phyloP scores from a whole-genome alignment of 2,329 filamentous ascomycete genomes.

The Diaporthe australafricana region DNA sequence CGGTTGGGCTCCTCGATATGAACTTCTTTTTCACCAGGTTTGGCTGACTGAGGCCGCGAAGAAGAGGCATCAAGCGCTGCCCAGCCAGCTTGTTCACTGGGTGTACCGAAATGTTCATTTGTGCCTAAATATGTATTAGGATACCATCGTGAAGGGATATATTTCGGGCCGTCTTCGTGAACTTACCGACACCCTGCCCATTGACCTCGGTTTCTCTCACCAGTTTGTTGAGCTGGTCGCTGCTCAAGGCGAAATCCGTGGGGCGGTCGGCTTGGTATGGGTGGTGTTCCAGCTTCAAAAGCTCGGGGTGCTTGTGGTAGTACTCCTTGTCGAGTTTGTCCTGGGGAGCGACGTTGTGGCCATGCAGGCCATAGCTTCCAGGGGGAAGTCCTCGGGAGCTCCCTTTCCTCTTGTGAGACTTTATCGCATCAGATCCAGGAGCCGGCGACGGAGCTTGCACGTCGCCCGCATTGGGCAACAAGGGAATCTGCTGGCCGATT shows the following conservation, averaged over 20 bases:
- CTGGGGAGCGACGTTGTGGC: constrained; percentile 80
- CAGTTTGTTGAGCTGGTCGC: constrained; percentile 89
- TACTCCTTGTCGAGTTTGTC: constrained; percentile 92
- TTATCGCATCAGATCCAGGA: constrained; percentile 56
- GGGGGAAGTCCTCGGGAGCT: constrained; percentile 81
- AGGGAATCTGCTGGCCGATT: constrained; percentile 91
- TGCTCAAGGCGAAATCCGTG: constrained; percentile 86
- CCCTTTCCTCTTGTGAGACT: constrained; percentile 75
- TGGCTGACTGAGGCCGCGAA: constrained; percentile 65
- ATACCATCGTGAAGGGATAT: constrained; percentile 32
- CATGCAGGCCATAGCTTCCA: constrained; percentile 92
- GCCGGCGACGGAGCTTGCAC: constrained; percentile 94
- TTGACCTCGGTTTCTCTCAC: constrained; percentile 77
- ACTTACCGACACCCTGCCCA: constrained; percentile 64
- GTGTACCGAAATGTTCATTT: constrained; percentile 75
- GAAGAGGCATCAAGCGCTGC: constrained; percentile 86
- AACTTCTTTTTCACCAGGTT: constrained; percentile 71
- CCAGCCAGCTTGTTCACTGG: constrained; percentile 91
- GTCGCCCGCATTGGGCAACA: constrained; percentile 92
- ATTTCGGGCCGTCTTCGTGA: background rate
- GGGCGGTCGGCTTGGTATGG: constrained; percentile 66
- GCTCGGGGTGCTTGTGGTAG: constrained; percentile 91
- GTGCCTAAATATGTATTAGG: constrained; percentile 65
- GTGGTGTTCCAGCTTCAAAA: constrained; percentile 78
- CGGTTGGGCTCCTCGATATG: constrained; percentile 79